Conservation (phyloP, 345 rosid species). For the Hevea brasiliensis region DNA sequence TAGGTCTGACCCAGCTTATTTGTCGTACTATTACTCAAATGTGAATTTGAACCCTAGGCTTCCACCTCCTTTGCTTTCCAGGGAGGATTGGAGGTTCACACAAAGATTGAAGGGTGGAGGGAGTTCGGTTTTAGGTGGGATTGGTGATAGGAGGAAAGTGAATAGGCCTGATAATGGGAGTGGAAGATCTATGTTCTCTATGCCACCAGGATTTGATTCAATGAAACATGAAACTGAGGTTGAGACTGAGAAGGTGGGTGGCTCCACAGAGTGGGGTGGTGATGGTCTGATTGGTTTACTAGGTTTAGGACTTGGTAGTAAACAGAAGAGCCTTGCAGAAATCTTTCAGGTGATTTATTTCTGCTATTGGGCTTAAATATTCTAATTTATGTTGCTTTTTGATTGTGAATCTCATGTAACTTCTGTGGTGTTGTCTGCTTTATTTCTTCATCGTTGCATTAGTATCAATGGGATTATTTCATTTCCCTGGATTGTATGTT, state of each 20-base stretch:
- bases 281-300: constrained; percentile 80
- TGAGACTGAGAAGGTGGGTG: constrained; percentile 41
- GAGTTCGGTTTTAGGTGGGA: constrained; percentile 56
- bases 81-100: constrained; percentile 80
- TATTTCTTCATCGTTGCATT: neutral
- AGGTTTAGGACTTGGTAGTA: constrained; percentile 62
- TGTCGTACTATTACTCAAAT: constrained; percentile 65
- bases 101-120: constrained; percentile 67
- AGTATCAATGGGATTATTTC: neutral
- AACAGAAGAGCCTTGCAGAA: constrained; percentile 74
- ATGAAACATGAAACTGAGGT: constrained; percentile 54
- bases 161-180: constrained; percentile 45
- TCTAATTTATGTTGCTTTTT: neutral
- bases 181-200: constrained; percentile 58
- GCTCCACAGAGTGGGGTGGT: constrained; percentile 70
- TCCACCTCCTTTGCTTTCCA: constrained; percentile 84
- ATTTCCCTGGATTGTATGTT: constrained; percentile 8
- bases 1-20: constrained; percentile 81
- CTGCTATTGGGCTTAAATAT: neutral
- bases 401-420: neutral
- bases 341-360: constrained; percentile 66
- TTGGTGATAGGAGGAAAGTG: constrained; percentile 70
- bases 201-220: constrained; percentile 77
- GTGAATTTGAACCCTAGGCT: constrained; percentile 88
- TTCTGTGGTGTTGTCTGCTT: constrained; percentile 2